A percentile compares a stretch with the other conserved stretches of the same genome.
phyloP scores from a whole-genome alignment of 305 asterid genomes.

The Striga hermonthica region DNA sequence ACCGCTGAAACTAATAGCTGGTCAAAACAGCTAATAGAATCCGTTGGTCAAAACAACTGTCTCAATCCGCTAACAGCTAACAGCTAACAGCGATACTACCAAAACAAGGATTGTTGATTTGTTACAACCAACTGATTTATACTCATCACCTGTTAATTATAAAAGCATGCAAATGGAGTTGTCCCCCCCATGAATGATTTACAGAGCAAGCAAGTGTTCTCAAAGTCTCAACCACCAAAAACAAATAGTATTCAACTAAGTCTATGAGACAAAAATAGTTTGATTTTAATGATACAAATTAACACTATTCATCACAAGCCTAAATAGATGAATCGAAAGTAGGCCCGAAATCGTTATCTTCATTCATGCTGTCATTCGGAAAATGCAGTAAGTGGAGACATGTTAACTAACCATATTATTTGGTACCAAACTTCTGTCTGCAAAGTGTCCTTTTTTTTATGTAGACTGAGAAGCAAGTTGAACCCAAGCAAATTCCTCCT shows the following conservation, averaged over 20 bases:
- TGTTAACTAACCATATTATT: neutral
- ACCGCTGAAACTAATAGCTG: no score
- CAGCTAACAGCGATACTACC: no score
- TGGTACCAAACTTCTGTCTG: conserved; percentile 15
- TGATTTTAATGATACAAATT: no score
- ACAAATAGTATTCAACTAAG: neutral
- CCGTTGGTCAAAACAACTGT: no score
- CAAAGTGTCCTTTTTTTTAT: neutral
- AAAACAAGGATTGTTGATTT: neutral
- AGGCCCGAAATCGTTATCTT: conserved; percentile 14
- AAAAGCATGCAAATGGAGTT: neutral
- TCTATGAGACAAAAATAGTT: neutral
- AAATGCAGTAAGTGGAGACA: conserved; percentile 23
- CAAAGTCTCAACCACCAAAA: neutral
- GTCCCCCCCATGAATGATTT: neutral
- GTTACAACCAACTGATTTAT: neutral
- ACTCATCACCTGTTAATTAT: neutral
- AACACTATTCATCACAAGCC: no score
- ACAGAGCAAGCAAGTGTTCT: neutral
- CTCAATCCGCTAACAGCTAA: no score
- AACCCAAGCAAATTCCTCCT: conserved; percentile 87
- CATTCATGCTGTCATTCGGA: conserved; percentile 9
- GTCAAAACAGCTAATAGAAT: no score
- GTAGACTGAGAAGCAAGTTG: conserved; percentile 66
- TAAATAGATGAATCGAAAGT: neutral